A percentile compares a stretch with the other conserved stretches of the same genome.
Conservation (phyloP, 192 early-diverging fungal genomes). For the Geosiphon pyriformis region DNA sequence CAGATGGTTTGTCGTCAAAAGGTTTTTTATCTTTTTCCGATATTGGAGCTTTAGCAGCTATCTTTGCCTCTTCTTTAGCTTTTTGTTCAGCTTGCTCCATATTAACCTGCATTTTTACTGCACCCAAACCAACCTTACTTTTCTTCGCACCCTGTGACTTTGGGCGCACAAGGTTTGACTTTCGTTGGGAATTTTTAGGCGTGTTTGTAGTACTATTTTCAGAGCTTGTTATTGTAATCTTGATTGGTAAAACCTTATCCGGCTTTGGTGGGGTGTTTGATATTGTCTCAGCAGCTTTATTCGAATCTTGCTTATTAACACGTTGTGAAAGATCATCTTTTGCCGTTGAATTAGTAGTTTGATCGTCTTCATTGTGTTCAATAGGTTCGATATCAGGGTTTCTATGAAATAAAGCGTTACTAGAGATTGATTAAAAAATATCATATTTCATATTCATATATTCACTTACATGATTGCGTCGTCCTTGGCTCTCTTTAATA, state of each 20-base stretch:
- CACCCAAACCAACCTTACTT: slow-evolving; percentile 76
- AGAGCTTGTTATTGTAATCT: slow-evolving; percentile 19
- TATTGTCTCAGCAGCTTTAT: neutral
- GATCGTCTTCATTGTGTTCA: slow-evolving; percentile 11
- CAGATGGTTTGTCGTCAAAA: slow-evolving; percentile 1
- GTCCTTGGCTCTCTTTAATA: slow-evolving; percentile 63
- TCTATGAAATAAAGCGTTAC: neutral
- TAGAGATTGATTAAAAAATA: too few relatives aligned
- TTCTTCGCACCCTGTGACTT: slow-evolving; percentile 36
- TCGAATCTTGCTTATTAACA: slow-evolving; percentile 8
- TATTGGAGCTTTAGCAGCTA: slow-evolving; percentile 28
- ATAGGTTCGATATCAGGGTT: slow-evolving; percentile 5
- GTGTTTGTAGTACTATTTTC: slow-evolving; percentile 18
- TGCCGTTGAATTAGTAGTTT: neutral
- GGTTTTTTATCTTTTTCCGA: slow-evolving; percentile 39
- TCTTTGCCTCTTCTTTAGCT: slow-evolving; percentile 81
- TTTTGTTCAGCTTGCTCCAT: slow-evolving; percentile 90
- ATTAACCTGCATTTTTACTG: slow-evolving; percentile 79
- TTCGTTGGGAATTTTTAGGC: slow-evolving; percentile 35
- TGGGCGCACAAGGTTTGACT: slow-evolving; percentile 22
- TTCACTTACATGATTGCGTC: slow-evolving; percentile 47
- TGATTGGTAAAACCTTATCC: neutral
- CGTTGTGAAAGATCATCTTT: slow-evolving; percentile 21
- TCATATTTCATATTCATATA: too few relatives aligned
- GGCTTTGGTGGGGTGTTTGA: neutral